These are phyloP conservation scores for Chaetomiaceae sp. DNA, from an alignment of 2,329 filamentous ascomycete genomes.

Conservation along the genomic window DNA sequence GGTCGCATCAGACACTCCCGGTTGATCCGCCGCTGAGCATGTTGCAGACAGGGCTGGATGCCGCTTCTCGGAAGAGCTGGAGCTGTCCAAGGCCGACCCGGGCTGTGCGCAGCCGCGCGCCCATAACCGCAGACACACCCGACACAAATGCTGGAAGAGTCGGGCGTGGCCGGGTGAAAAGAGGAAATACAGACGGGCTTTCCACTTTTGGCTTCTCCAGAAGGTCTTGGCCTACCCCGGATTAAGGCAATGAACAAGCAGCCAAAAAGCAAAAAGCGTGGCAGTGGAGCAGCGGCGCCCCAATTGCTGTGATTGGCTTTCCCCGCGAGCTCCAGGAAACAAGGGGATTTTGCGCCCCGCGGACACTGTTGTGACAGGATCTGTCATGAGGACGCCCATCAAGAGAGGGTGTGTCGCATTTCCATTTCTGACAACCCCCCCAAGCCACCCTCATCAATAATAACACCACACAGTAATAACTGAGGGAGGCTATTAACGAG, in stretches of 20 bases:
- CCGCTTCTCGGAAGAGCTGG: neutral
- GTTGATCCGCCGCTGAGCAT: neutral
- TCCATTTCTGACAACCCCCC: too few relatives aligned
- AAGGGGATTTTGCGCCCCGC: conserved; percentile 9
- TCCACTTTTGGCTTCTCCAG: neutral
- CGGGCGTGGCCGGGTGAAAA: conserved; percentile 3
- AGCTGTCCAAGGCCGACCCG: neutral
- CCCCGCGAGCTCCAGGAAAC: conserved; percentile 3
- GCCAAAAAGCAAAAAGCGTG: neutral
- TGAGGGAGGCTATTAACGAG: too few relatives aligned
- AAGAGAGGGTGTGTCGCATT: neutral
- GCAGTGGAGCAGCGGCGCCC: conserved; percentile 7
- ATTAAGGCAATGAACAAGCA: neutral
- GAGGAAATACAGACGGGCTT: neutral
- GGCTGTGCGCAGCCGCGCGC: neutral
- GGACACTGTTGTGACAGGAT: neutral
- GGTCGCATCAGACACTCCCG: too few relatives aligned
- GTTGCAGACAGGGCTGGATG: conserved; percentile 5
- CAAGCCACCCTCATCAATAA: conserved; percentile 13
- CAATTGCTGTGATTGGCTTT: conserved; percentile 12
- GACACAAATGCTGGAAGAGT: too few relatives aligned
- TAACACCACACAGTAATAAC: too few relatives aligned
- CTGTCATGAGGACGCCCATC: conserved; percentile 5
- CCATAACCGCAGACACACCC: too few relatives aligned
- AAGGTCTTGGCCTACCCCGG: conserved; percentile 4